Evolutionary conservation across 2,329 filamentous ascomycete genomes (phyloP), one percentile per base, ranked within the genome.

Genomic region (Lasiodiplodia theobromae): DNA sequence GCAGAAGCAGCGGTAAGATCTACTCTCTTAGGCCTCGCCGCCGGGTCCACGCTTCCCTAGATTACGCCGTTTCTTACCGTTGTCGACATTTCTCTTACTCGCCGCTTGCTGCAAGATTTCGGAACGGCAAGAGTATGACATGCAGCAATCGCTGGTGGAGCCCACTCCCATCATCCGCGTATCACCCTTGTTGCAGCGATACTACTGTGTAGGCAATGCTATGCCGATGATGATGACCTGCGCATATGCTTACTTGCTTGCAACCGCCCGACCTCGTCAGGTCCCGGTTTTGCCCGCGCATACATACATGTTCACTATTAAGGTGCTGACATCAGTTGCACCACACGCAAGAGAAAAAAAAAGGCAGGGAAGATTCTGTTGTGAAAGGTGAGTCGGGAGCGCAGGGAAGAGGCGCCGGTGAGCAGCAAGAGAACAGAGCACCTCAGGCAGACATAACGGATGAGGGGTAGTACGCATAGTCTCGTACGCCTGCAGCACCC

Each of bases 151-250:
- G 40, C 37, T 37, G 28, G 60, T 18, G 18, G 28, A 38, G 44
- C 40, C n/a, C 14, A 28, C 28, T 28, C 12, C 60, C 60, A 2
- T 38, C 18, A 52, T 38, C n/a, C 47, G 28, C 18, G 60, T 64
- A 18, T 64, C 44, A 52, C 38, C 25, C 44, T n/a, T 49, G 60
- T 64, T 52, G 38, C 40, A 49, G 58, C 40, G 2, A 28, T 28
- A 49, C 18, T 21, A 23, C 23, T 23, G 23, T 23, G 23, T 23
- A 28, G 21, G 28, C 58, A 63, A 64, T 64, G n/a, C 8, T 52
- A 47, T 52, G 60, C 60, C 51, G 60, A 52, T 64, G 60, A 64
- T 64, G 60, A 64, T 64, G 21, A 31, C 60, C 52, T 53, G 60
- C 31, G 25, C 58, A 5, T 18, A 28, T 47, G 44, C 44, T 23